Conservation (phyloP, 768 basidiomycete genomes). For the Pluteus cervinus region DNA sequence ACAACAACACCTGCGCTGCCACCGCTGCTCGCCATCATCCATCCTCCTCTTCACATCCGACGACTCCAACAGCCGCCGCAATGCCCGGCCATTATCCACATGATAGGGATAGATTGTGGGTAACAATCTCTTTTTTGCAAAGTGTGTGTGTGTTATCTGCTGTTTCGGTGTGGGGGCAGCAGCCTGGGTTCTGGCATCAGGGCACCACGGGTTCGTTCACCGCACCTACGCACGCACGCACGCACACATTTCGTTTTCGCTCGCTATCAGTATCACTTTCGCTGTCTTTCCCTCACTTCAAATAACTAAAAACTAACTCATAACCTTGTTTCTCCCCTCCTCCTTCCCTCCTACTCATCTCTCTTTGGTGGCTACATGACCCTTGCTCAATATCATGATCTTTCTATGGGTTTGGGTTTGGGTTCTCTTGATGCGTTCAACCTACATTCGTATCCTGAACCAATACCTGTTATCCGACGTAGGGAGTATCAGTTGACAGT, state of each 20-base stretch:
- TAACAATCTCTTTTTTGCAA: slow-evolving; percentile 12
- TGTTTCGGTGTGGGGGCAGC: slow-evolving; percentile 4
- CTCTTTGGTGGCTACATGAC: not conserved
- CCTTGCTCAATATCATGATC: not conserved
- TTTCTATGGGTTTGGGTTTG: too few species aligned
- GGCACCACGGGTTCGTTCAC: not conserved
- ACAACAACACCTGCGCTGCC: too few species aligned
- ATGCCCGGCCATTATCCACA: slow-evolving; percentile 22
- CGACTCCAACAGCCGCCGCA: too few species aligned
- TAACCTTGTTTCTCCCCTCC: slow-evolving; percentile 1
- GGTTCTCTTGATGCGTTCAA: too few species aligned
- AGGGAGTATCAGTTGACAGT: slow-evolving; percentile 85
- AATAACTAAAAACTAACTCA: too few species aligned
- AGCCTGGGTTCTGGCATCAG: not conserved
- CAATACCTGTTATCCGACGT: slow-evolving; percentile 13
- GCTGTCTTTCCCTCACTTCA: too few species aligned
- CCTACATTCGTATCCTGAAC: too few species aligned
- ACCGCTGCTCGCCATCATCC: too few species aligned
- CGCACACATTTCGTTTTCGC: not conserved
- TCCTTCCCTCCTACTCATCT: slow-evolving; percentile 4
- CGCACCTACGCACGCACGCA: not conserved
- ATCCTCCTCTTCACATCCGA: too few species aligned
- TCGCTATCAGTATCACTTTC: slow-evolving; percentile 4
- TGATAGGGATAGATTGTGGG: slow-evolving; percentile 36
- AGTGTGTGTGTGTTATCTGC: slow-evolving; percentile 28